Conservation (phyloP, 352 stramenopile species). For the Elongisporangium prolatum region DNA sequence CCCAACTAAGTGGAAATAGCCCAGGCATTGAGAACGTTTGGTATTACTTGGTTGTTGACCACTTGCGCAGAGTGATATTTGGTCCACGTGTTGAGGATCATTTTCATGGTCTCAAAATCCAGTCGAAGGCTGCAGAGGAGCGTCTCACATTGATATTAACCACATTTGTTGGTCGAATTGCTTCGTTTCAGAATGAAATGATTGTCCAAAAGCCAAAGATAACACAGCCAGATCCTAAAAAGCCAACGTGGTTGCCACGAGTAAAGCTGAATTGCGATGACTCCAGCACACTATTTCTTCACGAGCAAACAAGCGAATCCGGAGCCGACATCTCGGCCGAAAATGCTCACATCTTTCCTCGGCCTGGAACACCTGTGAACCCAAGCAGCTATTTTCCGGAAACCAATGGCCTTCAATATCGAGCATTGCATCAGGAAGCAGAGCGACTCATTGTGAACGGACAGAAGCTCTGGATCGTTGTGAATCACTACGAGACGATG, state of each 20-base stretch:
- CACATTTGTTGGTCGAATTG: constrained; percentile 24
- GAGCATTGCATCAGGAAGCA: constrained; percentile 31
- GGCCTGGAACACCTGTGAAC: not conserved
- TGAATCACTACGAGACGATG: constrained; percentile 38
- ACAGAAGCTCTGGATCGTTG: constrained; percentile 35
- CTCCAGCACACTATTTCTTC: constrained; percentile 31
- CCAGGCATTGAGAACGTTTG: too few species aligned
- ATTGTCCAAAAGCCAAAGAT: not conserved
- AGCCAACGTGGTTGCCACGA: constrained; percentile 29
- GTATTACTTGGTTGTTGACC: constrained; percentile 37
- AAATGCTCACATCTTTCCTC: constrained; percentile 42
- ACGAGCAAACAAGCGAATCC: constrained; percentile 15
- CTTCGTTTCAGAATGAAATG: constrained; percentile 15
- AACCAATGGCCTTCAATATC: constrained; percentile 6
- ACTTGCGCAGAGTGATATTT: constrained; percentile 29
- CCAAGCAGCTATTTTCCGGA: constrained; percentile 10
- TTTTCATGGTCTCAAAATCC: not conserved
- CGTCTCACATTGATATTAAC: constrained; percentile 12
- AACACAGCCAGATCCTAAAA: constrained; percentile 12
- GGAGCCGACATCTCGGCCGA: constrained; percentile 37
- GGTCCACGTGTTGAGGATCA: not conserved
- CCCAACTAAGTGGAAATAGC: not conserved
- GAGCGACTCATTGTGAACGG: constrained; percentile 19
- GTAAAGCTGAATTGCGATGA: constrained; percentile 34
- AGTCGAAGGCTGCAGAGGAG: not conserved